Evolutionary conservation across 768 basidiomycete species (phyloP).

Genomic region (Phaeotremella skinneri): DNA sequence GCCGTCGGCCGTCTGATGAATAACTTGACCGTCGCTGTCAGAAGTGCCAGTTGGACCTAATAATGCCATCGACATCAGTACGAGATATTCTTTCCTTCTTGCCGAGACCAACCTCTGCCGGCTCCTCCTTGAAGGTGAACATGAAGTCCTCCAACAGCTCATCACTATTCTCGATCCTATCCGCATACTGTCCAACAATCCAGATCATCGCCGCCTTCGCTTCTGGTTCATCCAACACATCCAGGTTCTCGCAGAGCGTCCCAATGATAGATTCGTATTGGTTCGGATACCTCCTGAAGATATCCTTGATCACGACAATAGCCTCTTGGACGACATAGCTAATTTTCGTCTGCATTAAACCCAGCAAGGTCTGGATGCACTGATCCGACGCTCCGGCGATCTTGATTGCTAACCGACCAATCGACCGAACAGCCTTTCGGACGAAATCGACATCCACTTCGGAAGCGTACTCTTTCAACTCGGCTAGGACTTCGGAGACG

Average conservation of each 20-base stretch:
- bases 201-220: conserved; percentile 96
- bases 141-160: conserved; percentile 89
- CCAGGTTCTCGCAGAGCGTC: conserved; percentile 85
- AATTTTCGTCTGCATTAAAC: conserved; percentile 87
- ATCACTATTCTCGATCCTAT: conserved; percentile 92
- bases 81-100: background rate
- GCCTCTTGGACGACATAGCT: conserved; percentile 97
- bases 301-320: conserved; percentile 94
- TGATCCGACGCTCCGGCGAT: conserved; percentile 81
- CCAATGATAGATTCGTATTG: conserved; percentile 96
- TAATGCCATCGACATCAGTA: background rate
- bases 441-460: conserved; percentile 99
- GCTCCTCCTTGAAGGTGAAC: conserved; percentile 85
- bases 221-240: conserved; percentile 89
- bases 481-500: conserved; percentile 84
- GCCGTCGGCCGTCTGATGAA: conserved; percentile 90
- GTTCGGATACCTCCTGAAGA: conserved; percentile 94
- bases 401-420: conserved; percentile 97
- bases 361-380: conserved; percentile 82
- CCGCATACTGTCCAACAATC: conserved; percentile 94
- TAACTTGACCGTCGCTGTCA: conserved; percentile 92
- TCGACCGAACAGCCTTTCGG: conserved; percentile 93
- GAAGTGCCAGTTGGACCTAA: conserved; percentile 89
- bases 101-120: conserved; percentile 68
- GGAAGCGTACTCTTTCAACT: conserved; percentile 97